phyloP scores from a whole-genome alignment of 176 grass and related monocot species.

The Bromus sterilis region DNA sequence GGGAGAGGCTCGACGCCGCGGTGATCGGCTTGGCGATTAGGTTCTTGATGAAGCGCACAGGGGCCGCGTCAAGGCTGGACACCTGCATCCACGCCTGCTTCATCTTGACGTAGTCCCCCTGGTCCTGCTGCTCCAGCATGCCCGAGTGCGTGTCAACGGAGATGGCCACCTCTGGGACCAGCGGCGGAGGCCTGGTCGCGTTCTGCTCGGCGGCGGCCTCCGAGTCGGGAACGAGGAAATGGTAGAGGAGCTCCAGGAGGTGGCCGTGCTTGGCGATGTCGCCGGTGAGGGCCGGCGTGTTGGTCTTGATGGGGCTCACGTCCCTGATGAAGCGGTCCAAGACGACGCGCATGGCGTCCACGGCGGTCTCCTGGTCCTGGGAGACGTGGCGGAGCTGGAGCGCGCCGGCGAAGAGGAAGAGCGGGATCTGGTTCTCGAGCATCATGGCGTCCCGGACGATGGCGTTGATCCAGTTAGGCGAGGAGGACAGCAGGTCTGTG shows the following conservation, averaged over 20 bases:
- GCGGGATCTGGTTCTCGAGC: slow-evolving; percentile 56
- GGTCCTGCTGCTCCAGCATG: slow-evolving; percentile 11
- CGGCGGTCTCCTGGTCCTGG: slow-evolving; percentile 22
- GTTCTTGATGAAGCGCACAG: slow-evolving; percentile 4
- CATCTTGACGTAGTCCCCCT: slow-evolving; percentile 33
- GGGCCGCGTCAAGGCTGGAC: neutral
- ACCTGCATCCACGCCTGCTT: slow-evolving; percentile 25
- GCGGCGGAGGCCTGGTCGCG: neutral
- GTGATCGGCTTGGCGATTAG: slow-evolving; percentile 30
- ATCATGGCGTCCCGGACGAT: slow-evolving; percentile 65
- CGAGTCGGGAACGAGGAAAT: slow-evolving; percentile 33
- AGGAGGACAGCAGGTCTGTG: slow-evolving; percentile 37
- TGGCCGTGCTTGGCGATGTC: slow-evolving; percentile 41
- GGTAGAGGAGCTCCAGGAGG: slow-evolving; percentile 60
- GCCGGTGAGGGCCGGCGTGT: neutral
- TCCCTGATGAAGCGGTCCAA: slow-evolving; percentile 28
- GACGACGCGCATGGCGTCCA: neutral
- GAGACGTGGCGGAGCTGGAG: slow-evolving; percentile 30
- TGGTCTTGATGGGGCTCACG: slow-evolving; percentile 58
- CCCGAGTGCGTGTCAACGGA: slow-evolving; percentile 2
- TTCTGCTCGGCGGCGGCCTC: neutral
- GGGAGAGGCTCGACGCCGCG: neutral
- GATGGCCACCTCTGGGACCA: neutral
- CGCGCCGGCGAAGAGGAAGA: slow-evolving; percentile 12
- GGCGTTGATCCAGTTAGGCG: slow-evolving; percentile 47